phyloP scores from a whole-genome alignment of 2,329 filamentous ascomycete genomes.

The Penicillium sp. region DNA sequence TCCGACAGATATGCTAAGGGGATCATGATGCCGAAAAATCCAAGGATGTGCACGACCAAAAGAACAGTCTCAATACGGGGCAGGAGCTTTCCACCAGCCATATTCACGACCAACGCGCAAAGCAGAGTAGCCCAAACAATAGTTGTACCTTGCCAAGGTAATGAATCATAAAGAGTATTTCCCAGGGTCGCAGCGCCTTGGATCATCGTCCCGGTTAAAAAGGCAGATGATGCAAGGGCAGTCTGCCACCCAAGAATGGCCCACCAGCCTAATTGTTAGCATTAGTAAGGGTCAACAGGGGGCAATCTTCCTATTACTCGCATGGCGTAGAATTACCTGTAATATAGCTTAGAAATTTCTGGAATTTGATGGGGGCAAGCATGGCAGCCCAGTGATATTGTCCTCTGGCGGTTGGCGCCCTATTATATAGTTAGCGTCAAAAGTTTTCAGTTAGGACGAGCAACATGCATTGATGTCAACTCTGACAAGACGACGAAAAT shows the following conservation, averaged over 20 bases:
- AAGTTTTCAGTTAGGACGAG: no score
- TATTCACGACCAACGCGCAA: conserved; percentile 45
- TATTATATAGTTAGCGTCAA: conserved; percentile 5
- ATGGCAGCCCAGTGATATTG: conserved; percentile 45
- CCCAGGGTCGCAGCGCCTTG: conserved; percentile 42
- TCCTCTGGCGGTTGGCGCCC: conserved; percentile 36
- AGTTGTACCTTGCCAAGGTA: conserved; percentile 53
- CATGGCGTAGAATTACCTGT: conserved; percentile 23
- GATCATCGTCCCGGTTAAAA: conserved; percentile 33
- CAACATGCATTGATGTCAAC: conserved; percentile 33
- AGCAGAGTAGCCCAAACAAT: conserved; percentile 47
- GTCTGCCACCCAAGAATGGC: conserved; percentile 46
- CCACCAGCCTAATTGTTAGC: conserved; percentile 46
- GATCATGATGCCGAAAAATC: conserved; percentile 54
- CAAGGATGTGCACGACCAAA: conserved; percentile 51
- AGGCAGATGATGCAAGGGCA: conserved; percentile 39
- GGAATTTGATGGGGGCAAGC: conserved; percentile 36
- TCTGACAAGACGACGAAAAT: conserved; percentile 32
- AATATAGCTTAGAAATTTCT: conserved; percentile 41
- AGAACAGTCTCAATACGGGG: conserved; percentile 51
- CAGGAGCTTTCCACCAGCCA: conserved; percentile 43
- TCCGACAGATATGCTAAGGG: conserved; percentile 45
- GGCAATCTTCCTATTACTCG: no score
- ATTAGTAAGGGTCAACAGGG: no score
- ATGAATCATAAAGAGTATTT: conserved; percentile 33